Evolutionary conservation across 2,329 filamentous ascomycete species (phyloP).

Genomic region (Ascochyta pisi): DNA sequence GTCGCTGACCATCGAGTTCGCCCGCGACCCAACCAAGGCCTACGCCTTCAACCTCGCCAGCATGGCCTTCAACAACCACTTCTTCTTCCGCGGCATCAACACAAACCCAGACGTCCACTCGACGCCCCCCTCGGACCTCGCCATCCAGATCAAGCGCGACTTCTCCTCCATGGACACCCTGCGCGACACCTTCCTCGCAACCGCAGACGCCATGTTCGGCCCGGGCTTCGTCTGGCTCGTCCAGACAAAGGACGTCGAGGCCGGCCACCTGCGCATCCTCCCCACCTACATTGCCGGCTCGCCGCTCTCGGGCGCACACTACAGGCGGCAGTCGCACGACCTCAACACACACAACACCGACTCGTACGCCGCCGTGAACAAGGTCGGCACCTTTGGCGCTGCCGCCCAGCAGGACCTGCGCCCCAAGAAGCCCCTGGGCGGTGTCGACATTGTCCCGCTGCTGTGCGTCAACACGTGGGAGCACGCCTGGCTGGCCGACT

Average conservation of each 20-base stretch:
- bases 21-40: constrained; percentile 79
- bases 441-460: constrained; percentile 74
- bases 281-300: constrained; percentile 91
- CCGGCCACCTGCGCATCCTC: constrained; percentile 69
- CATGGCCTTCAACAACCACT: constrained; percentile 91
- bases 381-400: constrained; percentile 50
- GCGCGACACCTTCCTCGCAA: constrained; percentile 77
- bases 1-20: constrained; percentile 74
- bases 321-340: constrained; percentile 71
- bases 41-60: constrained; percentile 94
- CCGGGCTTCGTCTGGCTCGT: constrained; percentile 98
- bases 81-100: constrained; percentile 73
- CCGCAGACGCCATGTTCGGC: constrained; percentile 90
- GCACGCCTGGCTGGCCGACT: constrained; percentile 89
- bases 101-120: constrained; percentile 34
- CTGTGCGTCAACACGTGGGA: constrained; percentile 97
- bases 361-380: constrained; percentile 44
- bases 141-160: constrained; percentile 66
- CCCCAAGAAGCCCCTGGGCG: constrained; percentile 65
- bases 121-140: constrained; percentile 58
- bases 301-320: constrained; percentile 85
- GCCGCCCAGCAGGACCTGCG: constrained; percentile 33
- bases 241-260: constrained; percentile 53
- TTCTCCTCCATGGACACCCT: constrained; percentile 88
- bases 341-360: constrained; percentile 66